Evolutionary conservation across 306 rosid genomes (phyloP), one percentile per base, ranked within the genome.

Genomic region (Pyrus pyrifolia): DNA sequence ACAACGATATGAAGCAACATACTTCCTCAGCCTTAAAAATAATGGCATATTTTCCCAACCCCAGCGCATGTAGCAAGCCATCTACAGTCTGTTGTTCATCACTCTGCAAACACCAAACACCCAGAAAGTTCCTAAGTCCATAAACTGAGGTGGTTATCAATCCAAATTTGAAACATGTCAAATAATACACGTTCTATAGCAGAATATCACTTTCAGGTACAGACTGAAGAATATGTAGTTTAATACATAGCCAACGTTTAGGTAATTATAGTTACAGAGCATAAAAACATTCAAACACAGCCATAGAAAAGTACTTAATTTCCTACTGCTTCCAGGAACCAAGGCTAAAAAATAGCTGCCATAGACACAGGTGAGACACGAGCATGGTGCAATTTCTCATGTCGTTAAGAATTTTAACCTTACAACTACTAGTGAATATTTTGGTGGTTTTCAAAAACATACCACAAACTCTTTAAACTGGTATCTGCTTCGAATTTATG

Each of bases 11-110:
- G 11, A 68, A 81, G 73, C 42, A 46, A 85, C 97, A 71, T 91
- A 95, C 99, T 81, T 95, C 99, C 88, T 95, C 99, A 27, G 93
- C 99, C 82, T 95, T 95, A 79, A 95, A 95, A 67, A 87, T 80
- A 75, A 95, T 83, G 70, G 80, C 89, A 85, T 92, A 95, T 87
- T 95, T 95, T 85, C 87, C 90, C 79, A 95, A 82, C 71, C 97
- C 99, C 67, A 95, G 80, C 7, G 85, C 77, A 61, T 89, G 92
- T 77, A 95, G 82, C 83, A 95, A 81, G 72, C 93, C 87, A 82
- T 95, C 97, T 57, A 95, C 90, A 76, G 90, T 90, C 85, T 85
- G 88, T 30, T 79, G 93, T 82, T 88, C 97, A 23, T 83, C 90
- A 58, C 79, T 93, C 99, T 92, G 77, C 80, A 70, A 74, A 67